A percentile compares a stretch with the other conserved stretches of the same genome.
phyloP scores from a whole-genome alignment of 371 early-diverging fungal genomes.

The Mucor racemosus region DNA sequence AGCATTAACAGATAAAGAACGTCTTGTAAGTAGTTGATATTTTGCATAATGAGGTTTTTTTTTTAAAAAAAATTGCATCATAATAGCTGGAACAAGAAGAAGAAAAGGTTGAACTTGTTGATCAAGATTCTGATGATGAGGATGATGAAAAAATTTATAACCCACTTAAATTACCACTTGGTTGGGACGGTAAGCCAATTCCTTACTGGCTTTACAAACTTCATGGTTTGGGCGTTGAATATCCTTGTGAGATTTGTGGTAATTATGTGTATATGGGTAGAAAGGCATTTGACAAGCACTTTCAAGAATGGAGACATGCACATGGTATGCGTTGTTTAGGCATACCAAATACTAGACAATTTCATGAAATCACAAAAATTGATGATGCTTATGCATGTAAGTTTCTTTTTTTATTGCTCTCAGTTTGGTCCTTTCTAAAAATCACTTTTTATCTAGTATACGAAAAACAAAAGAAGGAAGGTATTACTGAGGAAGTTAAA shows the following conservation, averaged over 20 bases:
- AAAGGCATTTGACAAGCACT: constrained; percentile 96
- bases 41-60: neutral
- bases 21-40: constrained; percentile 52
- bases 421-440: neutral
- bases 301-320: constrained; percentile 95
- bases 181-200: constrained; percentile 99
- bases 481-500: constrained; percentile 65
- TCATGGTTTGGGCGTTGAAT: constrained; percentile 95
- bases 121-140: constrained; percentile 81
- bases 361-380: constrained; percentile 93
- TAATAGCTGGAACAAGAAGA: constrained; percentile 65
- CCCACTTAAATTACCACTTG: constrained; percentile 94
- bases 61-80: no score
- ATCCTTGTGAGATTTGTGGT: constrained; percentile 98
- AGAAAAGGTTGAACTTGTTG: constrained; percentile 75
- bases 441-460: constrained; percentile 61
- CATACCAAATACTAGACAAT: constrained; percentile 92
- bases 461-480: constrained; percentile 78
- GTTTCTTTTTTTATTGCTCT: constrained; percentile 27
- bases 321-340: constrained; percentile 95
- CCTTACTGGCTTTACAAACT: constrained; percentile 99
- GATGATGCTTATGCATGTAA: constrained; percentile 90
- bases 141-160: constrained; percentile 94
- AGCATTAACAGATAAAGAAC: constrained; percentile 90
- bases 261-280: constrained; percentile 96